Percentiles rank a stretch among this genome's conserved stretches.
Evolutionary conservation across 176 grass and related monocot genomes (phyloP).

Genomic region (Eleusine coracana): DNA sequence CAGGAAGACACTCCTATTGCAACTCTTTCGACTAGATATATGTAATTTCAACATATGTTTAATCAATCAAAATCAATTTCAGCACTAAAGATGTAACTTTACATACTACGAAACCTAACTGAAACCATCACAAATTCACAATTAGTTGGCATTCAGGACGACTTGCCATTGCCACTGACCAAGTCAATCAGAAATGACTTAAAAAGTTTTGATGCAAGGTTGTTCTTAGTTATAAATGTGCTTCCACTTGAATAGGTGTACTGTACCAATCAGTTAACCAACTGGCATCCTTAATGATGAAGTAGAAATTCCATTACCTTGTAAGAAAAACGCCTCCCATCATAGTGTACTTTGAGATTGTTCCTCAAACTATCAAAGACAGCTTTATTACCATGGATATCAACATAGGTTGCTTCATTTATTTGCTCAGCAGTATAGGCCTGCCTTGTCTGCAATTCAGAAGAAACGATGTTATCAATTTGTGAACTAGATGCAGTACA

Average conservation of each 20-base stretch:
- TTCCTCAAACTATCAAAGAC: constrained; percentile 85
- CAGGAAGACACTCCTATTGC: not conserved
- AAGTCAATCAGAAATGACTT: not conserved
- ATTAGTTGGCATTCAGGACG: not conserved
- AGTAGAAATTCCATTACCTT: constrained; percentile 64
- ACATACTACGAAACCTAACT: not conserved
- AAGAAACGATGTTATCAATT: constrained; percentile 11
- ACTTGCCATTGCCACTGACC: not conserved
- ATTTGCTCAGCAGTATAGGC: constrained; percentile 82
- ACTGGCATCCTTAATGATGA: not conserved
- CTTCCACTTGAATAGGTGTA: not conserved
- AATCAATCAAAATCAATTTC: not conserved
- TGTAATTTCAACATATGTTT: not conserved
- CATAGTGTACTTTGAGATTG: constrained; percentile 81
- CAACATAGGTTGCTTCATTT: constrained; percentile 88
- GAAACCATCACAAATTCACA: not conserved
- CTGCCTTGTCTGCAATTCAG: constrained; percentile 68
- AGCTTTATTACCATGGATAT: constrained; percentile 72
- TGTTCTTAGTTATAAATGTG: not conserved
- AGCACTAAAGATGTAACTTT: not conserved
- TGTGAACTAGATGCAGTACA: not conserved
- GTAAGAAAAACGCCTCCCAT: constrained; percentile 82
- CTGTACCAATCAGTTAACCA: not conserved
- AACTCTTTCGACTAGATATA: not conserved
- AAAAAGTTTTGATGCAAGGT: not conserved